Evolutionary conservation across 192 early-diverging fungal genomes (phyloP), one percentile per base, ranked within the genome.

Genomic region (Coemansia sp.): DNA sequence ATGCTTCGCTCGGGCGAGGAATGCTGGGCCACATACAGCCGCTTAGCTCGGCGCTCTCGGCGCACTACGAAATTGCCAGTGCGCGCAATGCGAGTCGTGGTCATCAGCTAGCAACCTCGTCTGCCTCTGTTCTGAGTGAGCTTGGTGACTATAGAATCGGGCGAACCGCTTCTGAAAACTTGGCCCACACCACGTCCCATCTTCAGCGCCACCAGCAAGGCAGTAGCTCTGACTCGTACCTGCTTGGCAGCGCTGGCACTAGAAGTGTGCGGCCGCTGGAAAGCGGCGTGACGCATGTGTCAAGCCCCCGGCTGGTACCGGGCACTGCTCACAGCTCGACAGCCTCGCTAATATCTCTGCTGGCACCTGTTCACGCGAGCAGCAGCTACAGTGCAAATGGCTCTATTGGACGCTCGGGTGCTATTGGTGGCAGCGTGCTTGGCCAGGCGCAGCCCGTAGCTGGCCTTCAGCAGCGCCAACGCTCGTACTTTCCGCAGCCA

Each of bases 241-340:
- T 51, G 3, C 38, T 62, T 15, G 62, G 60, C 4, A 59, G 40
- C n/a, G n/a, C 53, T 19, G 53, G 60, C 36, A 24, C 51, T 35
- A 62, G 70, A 37, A n/a, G 56, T 6, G 22, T 40, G 15, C 79
- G 71, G 10, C 69, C 65, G 1, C 36, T 37, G 8, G 73, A 75
- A 29, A 43, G 61, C 20, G 19, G 56, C 11, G 36, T 35, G 22
- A 59, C 71, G 20, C 63, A 70, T 17, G 37, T 73, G n/a, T 70
- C 79, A 9, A 76, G 79, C 29, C 74, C 79, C 4, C 79, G 58
- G 0, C 27, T 76, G 22, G 43, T 70, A 4, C 71, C 79, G 4
- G 67, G 43, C 10, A 74, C 79, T 3, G 74, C 71, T 14, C 54
- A 82, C 42, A 67, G 79, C 58, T 82, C 79, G 15, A 70, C 74